Base-by-base conservation (phyloP, 2,329 filamentous ascomycete genomes). In the Pyricularia sp. region DNA sequence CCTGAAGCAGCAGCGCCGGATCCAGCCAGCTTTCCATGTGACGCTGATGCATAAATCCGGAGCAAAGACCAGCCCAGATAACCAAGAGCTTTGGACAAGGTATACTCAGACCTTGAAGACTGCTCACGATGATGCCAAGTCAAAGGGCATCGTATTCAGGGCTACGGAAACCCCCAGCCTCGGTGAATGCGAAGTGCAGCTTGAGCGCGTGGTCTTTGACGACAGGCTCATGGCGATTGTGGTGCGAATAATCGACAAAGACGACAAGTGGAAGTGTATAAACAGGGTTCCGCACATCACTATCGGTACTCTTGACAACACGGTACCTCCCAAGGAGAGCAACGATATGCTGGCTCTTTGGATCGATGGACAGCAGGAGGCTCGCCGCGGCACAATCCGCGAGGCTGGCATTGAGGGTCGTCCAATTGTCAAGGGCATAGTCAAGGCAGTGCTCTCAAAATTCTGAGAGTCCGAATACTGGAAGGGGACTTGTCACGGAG, bases 291-390 rank as follows among this genome's bases (percentile, higher is more conserved):
- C 94, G 12, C 95, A 99, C 77, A 87, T 99, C 70, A 99, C 95
- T 0, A 84, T 98, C 9, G 95, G 95, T 25, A 99, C 95, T 0
- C 87, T 88, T 11, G 86, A 89, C 72, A 79, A 83, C 65, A 78
- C 83, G 9, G 87, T 98, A 74, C 98, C 97, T 81, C 94, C 95
- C 0, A 94, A 92, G 79, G 94, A 99, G 82, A 97, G 94, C 80
- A 99, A 99, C 76, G 89, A 92, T 70, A 74, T 99, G 75, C 78
- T 99, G 69, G 84, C 84, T 71, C 83, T 83, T 70, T 98, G 94
- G 94, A 76, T 95, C 71, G 72, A 78, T 33, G 86, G 85, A 0
- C 77, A 79, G 28, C 77, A 78, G n/a, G 59, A 63, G 25, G 9
- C 23, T 17, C 23, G 14, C 1, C 59, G 59, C 9, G 81, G 79